Evolutionary conservation across 2,329 filamentous ascomycete species (phyloP), one percentile per base, ranked within the genome.

Genomic region (Byssothecium circinans): DNA sequence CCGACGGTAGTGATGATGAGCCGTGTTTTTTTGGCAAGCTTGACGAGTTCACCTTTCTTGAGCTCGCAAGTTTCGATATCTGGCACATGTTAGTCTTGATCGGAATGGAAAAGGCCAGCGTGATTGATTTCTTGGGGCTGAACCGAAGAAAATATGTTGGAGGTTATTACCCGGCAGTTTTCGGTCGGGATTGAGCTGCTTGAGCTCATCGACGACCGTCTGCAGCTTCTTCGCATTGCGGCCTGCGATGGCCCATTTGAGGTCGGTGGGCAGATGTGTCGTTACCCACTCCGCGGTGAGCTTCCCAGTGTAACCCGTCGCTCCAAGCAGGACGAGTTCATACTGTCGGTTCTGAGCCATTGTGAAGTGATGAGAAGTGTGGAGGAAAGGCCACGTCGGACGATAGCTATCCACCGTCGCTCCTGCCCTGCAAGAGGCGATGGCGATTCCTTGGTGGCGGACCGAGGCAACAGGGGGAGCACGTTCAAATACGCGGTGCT

Each of bases 171-270:
- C 82, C 63, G 91, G 90, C 43, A 82, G 79, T 29, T 75, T 64
- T 43, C 91, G 85, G 68, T 95, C 85, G 2, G 84, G 77, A 65
- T 88, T 88, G 49, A 87, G 62, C 47, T 74, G 67, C 60, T 84
- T 83, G 66, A 91, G 79, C 45, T 88, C 83, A 43, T 83, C 75
- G 7, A 84, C 82, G 10, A 96, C 71, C 33, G 74, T 73, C 56
- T 87, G 80, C 4, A 97, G 79, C 70, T 96, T 96, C 40, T 78
- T 75, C 40, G 79, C 75, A n/a, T 88, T 91, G 20, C 91, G 87
- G 23, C 91, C 91, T 37, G 90, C 89, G 45, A 96, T 77, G 12
- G 89, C 91, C 91, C 91, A 96, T 75, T 84, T 90, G 52, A 95
- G 70, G 66, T 89, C 82, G 15, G 87, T 89, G 0, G 91, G 87